A percentile compares a stretch with the other conserved stretches of the same genome.
Conservation (phyloP, 768 basidiomycete species). For the Boletales sp. region DNA sequence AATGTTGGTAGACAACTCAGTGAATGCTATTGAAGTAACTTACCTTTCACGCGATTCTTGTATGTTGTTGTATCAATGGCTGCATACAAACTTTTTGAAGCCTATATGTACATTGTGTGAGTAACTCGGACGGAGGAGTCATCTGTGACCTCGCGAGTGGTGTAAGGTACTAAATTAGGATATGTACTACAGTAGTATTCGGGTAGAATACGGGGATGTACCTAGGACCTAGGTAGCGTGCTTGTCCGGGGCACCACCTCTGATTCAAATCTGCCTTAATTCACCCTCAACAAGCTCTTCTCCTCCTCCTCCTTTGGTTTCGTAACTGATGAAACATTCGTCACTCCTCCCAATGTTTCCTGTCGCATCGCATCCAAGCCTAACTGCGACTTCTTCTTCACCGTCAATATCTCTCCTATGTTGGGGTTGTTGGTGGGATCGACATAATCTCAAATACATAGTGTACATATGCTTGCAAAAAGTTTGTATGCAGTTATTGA, state of each 20-base stretch:
- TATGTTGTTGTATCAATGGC: too few species aligned
- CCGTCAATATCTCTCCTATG: slow-evolving; percentile 64
- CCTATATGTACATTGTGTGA: too few species aligned
- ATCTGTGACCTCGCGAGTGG: too few species aligned
- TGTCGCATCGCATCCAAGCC: slow-evolving; percentile 54
- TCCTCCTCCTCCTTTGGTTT: slow-evolving; percentile 34
- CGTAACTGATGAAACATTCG: slow-evolving; percentile 43
- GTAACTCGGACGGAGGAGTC: too few species aligned
- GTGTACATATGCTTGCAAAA: too few species aligned
- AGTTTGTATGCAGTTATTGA: too few species aligned
- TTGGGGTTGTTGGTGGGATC: slow-evolving; percentile 64
- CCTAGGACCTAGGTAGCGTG: too few species aligned
- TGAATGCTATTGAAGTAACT: not conserved
- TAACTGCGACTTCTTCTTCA: slow-evolving; percentile 70
- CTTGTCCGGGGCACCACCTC: slow-evolving; percentile 91
- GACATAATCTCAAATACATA: slow-evolving; percentile 77
- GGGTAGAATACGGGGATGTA: too few species aligned
- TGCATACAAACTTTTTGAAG: too few species aligned
- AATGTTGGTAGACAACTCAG: not conserved
- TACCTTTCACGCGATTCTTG: slow-evolving; percentile 36
- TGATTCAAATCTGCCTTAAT: slow-evolving; percentile 47
- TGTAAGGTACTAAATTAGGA: too few species aligned
- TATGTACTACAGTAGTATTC: too few species aligned
- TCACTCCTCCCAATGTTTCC: slow-evolving; percentile 59
- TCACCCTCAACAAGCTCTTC: slow-evolving; percentile 34